Evolutionary conservation across 2,329 filamentous ascomycete species (phyloP), one percentile per base, ranked within the genome.

Genomic region (Gnomoniopsis smithogilvyi): DNA sequence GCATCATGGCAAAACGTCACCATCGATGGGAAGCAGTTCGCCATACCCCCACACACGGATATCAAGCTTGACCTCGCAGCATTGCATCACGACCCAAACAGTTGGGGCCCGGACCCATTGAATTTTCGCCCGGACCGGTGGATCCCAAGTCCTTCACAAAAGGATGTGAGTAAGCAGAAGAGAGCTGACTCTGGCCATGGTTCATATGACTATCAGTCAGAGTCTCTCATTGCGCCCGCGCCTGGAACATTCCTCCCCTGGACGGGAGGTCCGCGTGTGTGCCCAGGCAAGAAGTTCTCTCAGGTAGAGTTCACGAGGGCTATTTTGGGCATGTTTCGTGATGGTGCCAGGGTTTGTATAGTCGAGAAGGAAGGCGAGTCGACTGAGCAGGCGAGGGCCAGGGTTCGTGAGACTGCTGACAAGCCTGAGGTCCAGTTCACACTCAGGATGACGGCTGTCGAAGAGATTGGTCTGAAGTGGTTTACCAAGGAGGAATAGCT

Each of bases 271-370:
- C 46, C 51, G 8, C 57, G 48, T 3, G 43, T 50, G 17, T 59
- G 51, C 6, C 51, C 51, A 1, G 57, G 57, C 15, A 59, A 59
- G 46, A 54, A 51, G 15, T 59, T 54, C 47, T 59, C 51, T 19
- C 46, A 59, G 36, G 57, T 59, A 19, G 57, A 59, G 21, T 56
- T 56, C 33, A 50, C 46, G 45, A 56, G 53, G 10, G 53, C 26
- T 14, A 48, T 56, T 15, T 14, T 57, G 24, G n/a, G 21, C 3
- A 34, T 58, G 17, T 53, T 58, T 36, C 36, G 26, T 6, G 48
- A 38, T 24, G 41, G 38, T 15, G 30, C 34, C 26, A 26, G 56
- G 41, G 56, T 49, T 12, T 30, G 38, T 26, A 11, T 53, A 19
- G 36, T 36, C 3, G 30, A 41, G 21, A 33, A 50, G 21, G 53